phyloP scores from a whole-genome alignment of 2,329 filamentous ascomycete genomes.

The Arthroderma sp. region DNA sequence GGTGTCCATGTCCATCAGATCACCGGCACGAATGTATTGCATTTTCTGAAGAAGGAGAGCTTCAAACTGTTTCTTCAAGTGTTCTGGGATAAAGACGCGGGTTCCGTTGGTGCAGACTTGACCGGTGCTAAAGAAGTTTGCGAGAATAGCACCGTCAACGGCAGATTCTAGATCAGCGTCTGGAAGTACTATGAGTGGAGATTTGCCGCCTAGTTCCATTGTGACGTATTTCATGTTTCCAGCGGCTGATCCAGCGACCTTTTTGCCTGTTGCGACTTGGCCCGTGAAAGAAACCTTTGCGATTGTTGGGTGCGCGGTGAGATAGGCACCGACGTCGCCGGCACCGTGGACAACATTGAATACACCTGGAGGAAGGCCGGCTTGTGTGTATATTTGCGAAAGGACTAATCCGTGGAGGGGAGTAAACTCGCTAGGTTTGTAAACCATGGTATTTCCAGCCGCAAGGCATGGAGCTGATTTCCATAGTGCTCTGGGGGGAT shows the following conservation, averaged over 20 bases:
- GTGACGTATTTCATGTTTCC: conserved; percentile 79
- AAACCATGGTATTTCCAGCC: conserved; percentile 80
- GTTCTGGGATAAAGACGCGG: conserved; percentile 63
- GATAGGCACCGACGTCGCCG: conserved; percentile 61
- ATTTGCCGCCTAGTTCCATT: conserved; percentile 85
- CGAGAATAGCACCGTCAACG: conserved; percentile 85
- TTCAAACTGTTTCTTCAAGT: conserved; percentile 57
- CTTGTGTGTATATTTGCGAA: conserved; percentile 63
- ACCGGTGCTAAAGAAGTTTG: conserved; percentile 82
- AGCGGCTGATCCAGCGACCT: conserved; percentile 63
- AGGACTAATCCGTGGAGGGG: conserved; percentile 67
- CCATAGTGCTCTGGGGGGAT: conserved; percentile 51
- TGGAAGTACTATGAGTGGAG: conserved; percentile 63
- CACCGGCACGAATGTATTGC: conserved; percentile 54
- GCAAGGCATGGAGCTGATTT: conserved; percentile 77
- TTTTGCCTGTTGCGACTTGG: conserved; percentile 69
- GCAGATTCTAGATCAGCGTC: conserved; percentile 67
- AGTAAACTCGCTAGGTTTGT: conserved; percentile 80
- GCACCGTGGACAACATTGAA: conserved; percentile 80
- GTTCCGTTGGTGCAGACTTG: conserved; percentile 93
- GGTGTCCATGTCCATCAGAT: conserved; percentile 56
- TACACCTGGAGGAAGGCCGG: conserved; percentile 66
- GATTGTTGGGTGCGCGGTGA: conserved; percentile 58
- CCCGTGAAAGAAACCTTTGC: conserved; percentile 86
- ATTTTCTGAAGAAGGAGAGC: conserved; percentile 57